These are phyloP conservation scores for Tetramitus jugosus DNA, from an alignment of 208 protist species.

Conservation along the genomic window DNA sequence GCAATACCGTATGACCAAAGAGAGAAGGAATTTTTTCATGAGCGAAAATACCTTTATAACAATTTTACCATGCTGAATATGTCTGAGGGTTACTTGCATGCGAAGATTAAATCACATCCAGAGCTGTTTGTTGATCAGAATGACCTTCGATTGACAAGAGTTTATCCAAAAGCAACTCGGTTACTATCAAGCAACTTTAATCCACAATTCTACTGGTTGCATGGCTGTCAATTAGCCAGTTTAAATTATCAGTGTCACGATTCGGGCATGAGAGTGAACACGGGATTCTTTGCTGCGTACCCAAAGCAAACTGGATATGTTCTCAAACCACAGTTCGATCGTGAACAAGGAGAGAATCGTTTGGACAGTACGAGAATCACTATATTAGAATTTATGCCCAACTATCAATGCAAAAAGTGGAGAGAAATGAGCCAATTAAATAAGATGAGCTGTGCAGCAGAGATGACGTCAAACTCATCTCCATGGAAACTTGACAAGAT, in stretches of 20 bases:
- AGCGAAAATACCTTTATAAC: too few species aligned
- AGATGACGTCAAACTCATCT: not conserved
- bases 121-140: slow-evolving; percentile 18
- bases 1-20: slow-evolving; percentile 2
- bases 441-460: not conserved
- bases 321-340: slow-evolving; percentile 59
- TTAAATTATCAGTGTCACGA: slow-evolving; percentile 38
- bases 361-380: not conserved
- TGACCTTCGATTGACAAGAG: slow-evolving; percentile 23
- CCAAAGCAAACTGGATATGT: slow-evolving; percentile 65
- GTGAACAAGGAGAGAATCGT: not conserved
- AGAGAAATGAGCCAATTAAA: not conserved
- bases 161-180: slow-evolving; percentile 36
- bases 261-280: slow-evolving; percentile 29
- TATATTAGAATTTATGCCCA: not conserved
- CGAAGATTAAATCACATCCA: not conserved
- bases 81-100: slow-evolving; percentile 7
- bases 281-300: slow-evolving; percentile 25
- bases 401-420: not conserved
- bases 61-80: slow-evolving; percentile 31
- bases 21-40: not conserved
- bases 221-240: slow-evolving; percentile 34
- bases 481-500: not conserved
- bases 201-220: slow-evolving; percentile 20
- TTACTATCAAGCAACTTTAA: slow-evolving; percentile 33